Conservation (phyloP, 2,329 filamentous ascomycete genomes). For the Exophiala viscosa region DNA sequence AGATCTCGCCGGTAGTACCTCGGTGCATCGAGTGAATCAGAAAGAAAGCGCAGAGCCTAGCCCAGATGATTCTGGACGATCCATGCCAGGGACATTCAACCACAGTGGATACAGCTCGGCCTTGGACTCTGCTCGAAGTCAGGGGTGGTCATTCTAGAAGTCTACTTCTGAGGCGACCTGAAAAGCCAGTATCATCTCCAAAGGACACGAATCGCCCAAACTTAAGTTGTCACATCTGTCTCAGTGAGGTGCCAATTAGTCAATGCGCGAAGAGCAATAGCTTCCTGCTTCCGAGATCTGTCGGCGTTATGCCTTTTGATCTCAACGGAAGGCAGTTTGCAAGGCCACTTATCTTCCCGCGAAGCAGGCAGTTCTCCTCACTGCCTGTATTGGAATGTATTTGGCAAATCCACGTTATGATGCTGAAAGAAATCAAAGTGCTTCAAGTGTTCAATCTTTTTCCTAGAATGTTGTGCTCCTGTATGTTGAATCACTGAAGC, state of each 20-base stretch:
- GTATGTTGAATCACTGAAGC: not conserved
- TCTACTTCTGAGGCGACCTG: not conserved
- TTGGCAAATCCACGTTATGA: conserved; percentile 19
- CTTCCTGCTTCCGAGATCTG: conserved; percentile 12
- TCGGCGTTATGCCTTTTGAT: conserved; percentile 23
- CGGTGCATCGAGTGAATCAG: too few species aligned
- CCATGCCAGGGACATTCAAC: conserved; percentile 12
- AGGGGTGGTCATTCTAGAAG: conserved; percentile 25
- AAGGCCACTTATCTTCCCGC: conserved; percentile 13
- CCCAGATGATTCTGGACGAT: not conserved
- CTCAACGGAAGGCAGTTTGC: conserved; percentile 15
- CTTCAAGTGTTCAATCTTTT: not conserved
- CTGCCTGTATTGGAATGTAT: conserved; percentile 15
- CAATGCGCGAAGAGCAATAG: conserved; percentile 28
- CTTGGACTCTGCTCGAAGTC: conserved; percentile 17
- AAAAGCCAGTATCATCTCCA: not conserved
- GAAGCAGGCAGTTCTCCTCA: conserved; percentile 5
- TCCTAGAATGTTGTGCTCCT: not conserved
- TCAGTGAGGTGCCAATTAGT: conserved; percentile 30
- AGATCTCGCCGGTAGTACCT: too few species aligned
- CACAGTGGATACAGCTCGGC: conserved; percentile 14
- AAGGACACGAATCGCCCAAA: conserved; percentile 19
- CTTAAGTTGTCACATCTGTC: conserved; percentile 30
- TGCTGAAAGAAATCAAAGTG: not conserved
- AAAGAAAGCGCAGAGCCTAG: not conserved